Conservation (phyloP, 208 protist genomes). For the Acanthamoeba healyi region DNA sequence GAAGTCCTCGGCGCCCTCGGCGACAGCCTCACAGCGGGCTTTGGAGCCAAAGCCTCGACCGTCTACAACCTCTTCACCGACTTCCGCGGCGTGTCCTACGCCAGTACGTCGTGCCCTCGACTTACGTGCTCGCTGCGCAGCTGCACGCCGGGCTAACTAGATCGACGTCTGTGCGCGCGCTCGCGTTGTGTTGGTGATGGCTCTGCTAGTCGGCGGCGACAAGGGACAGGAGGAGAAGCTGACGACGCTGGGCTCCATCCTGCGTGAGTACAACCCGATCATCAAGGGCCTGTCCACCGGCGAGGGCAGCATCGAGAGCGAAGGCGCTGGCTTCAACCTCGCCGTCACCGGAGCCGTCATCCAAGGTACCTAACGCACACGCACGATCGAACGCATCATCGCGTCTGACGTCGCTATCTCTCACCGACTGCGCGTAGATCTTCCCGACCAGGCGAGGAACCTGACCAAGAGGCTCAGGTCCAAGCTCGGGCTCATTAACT, state of each 20-base stretch:
- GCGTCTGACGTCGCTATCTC: too few species aligned
- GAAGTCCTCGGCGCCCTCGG: neutral
- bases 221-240: neutral
- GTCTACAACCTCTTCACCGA: slow-evolving; percentile 51
- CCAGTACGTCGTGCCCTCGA: neutral
- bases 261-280: slow-evolving; percentile 5
- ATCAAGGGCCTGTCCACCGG: slow-evolving; percentile 36
- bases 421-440: neutral
- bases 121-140: neutral
- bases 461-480: neutral
- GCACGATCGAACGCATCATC: too few species aligned
- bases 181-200: too few species aligned
- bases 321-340: neutral
- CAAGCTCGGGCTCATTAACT: neutral
- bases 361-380: neutral
- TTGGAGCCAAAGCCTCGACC: slow-evolving; percentile 21
- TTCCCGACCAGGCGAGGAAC: slow-evolving; percentile 1
- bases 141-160: too few species aligned
- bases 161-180: neutral
- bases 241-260: neutral
- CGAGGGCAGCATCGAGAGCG: neutral
- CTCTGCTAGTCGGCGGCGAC: slow-evolving; percentile 23
- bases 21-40: slow-evolving; percentile 58
- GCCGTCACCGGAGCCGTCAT: slow-evolving; percentile 49
- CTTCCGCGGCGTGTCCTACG: slow-evolving; percentile 49